Conservation (phyloP, 106 monocot genomes). For the Ottelia alismoides region DNA sequence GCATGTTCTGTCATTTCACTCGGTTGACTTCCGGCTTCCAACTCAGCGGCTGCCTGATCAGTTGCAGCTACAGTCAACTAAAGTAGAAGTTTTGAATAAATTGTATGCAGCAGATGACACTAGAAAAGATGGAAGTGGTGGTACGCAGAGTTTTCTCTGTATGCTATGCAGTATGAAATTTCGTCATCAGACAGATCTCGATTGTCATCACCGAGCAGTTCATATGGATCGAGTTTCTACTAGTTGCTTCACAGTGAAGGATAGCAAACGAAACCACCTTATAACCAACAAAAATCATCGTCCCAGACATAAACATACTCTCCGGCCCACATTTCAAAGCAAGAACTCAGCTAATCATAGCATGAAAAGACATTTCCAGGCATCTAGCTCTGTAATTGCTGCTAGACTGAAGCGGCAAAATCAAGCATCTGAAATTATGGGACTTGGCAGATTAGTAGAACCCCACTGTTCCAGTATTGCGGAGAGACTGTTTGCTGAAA, state of each 20-base stretch:
- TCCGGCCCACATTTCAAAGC: conserved; percentile 27
- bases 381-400: conserved; percentile 26
- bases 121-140: too few species aligned
- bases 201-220: conserved; percentile 73
- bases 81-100: too few species aligned
- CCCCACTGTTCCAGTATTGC: conserved; percentile 61
- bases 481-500: conserved; percentile 55
- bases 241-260: conserved; percentile 21
- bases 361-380: conserved; percentile 35
- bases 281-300: conserved; percentile 29
- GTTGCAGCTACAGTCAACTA: too few species aligned
- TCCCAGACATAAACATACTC: conserved; percentile 43
- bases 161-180: conserved; percentile 67
- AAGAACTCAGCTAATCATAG: conserved; percentile 30
- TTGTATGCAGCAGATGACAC: too few species aligned
- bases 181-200: conserved; percentile 83
- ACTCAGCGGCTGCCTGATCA: conserved; percentile 8
- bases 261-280: conserved; percentile 37
- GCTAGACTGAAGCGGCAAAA: conserved; percentile 19
- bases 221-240: conserved; percentile 35
- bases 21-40: conserved; percentile 36
- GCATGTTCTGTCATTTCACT: conserved; percentile 70
- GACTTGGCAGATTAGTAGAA: conserved; percentile 54
- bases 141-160: conserved; percentile 37
- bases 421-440: conserved; percentile 30